phyloP scores from a whole-genome alignment of 1,139 yeast genomes.

The Protomyces pachydermus region DNA sequence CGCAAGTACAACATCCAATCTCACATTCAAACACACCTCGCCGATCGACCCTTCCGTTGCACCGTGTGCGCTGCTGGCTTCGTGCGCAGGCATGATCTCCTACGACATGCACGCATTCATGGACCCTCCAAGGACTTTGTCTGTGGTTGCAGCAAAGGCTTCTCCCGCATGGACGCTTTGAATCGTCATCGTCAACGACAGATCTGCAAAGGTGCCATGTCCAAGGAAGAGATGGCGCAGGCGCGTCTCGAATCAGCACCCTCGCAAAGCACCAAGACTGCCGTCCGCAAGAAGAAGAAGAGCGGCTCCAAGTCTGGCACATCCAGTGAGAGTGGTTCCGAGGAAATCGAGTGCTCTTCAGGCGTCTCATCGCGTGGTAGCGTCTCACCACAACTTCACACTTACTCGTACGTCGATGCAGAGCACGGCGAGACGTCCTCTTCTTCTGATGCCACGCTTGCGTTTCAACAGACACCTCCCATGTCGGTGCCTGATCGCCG shows the following conservation, averaged over 20 bases:
- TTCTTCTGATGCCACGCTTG: neutral
- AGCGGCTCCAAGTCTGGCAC: neutral
- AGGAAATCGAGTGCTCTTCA: neutral
- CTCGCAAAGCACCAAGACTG: neutral
- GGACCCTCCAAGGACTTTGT: constrained; percentile 59
- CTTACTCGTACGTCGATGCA: neutral
- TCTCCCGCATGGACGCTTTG: constrained; percentile 83
- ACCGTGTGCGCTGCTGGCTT: constrained; percentile 57
- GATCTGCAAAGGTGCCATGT: constrained; percentile 57
- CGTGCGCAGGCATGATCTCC: constrained; percentile 87
- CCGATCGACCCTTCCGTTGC: constrained; percentile 81
- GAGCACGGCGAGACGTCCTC: neutral
- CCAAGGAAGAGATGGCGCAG: neutral
- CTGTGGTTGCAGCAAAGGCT: constrained; percentile 90
- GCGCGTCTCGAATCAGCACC: neutral
- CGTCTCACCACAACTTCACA: neutral
- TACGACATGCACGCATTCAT: constrained; percentile 87
- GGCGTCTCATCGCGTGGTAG: neutral
- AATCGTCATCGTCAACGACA: constrained; percentile 72
- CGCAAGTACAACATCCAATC: constrained; percentile 92
- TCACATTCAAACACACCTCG: constrained; percentile 92
- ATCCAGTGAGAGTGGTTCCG: neutral
- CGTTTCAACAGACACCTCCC: neutral
- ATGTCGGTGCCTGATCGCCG: neutral
- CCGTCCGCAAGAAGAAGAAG: neutral